These are phyloP conservation scores for Elsinoe fawcettii DNA, from an alignment of 2,329 filamentous ascomycete species.

Conservation along the genomic window DNA sequence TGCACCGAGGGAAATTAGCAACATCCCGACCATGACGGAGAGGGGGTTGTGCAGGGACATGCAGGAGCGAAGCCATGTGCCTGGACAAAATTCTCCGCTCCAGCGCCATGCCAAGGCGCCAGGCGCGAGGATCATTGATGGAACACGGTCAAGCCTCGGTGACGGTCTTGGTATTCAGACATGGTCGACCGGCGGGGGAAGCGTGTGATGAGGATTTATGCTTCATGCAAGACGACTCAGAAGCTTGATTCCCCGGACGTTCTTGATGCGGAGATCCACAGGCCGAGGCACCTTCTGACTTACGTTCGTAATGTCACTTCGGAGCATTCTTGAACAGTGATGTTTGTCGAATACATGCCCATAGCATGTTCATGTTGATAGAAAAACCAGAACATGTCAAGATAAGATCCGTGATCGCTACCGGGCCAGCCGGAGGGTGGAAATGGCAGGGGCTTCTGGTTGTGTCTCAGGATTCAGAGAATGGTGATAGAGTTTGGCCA, in stretches of 20 bases:
- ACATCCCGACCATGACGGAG: background rate
- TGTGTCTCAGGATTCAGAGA: background rate
- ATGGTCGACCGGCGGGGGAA: background rate
- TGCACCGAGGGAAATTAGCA: background rate
- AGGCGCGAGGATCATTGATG: constrained; percentile 9
- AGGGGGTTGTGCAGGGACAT: background rate
- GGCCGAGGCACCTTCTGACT: background rate
- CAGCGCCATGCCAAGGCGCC: constrained; percentile 6
- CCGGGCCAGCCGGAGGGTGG: background rate
- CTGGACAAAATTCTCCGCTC: constrained; percentile 2
- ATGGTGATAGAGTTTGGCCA: background rate
- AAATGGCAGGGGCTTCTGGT: background rate
- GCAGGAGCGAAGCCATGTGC: background rate
- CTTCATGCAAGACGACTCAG: background rate
- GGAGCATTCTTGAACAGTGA: background rate
- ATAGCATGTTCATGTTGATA: background rate
- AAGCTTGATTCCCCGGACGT: constrained; percentile 2
- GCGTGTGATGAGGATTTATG: background rate
- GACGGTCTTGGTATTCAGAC: background rate
- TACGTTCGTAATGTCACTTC: background rate
- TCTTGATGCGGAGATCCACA: background rate
- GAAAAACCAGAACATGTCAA: background rate
- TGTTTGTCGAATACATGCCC: background rate
- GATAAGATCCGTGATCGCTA: background rate
- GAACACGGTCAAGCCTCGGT: background rate